Base-by-base conservation (phyloP, 306 rosid species). In the Cucurbita ficifolia region DNA sequence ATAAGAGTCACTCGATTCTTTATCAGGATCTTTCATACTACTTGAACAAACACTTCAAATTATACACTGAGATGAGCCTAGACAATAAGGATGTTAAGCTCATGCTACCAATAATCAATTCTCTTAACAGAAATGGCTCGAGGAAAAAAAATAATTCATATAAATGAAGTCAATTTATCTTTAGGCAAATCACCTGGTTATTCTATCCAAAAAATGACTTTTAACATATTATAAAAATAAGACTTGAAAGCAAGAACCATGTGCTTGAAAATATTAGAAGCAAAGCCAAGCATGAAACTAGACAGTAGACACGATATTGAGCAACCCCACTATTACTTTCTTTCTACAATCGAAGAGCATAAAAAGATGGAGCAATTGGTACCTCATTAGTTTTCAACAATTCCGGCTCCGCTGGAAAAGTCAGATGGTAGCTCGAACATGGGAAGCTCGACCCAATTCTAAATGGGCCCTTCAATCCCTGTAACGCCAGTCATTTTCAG, bases 261-360 rank as follows among this genome's bases (percentile, higher is more conserved):
- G 82, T 77, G 69, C 76, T 74, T 80, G 80, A 63, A 80, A 83
- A 77, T 69, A 80, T 56, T 54, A 35, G 36, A 57, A 79, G 76
- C 63, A 65, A 54, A 35, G 14, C 51, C 58, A n/a, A 60, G 58
- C 38, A 81, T 62, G 33, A 36, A 76, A 58, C 71, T 69, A 56
- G 59, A 39, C 68, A 58, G 58, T 49, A 64, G 53, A 18, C 60
- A 42, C 45, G 52, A 62, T 48, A 36, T 54, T 7, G 36, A 22
- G 76, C 62, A 62, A 73, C 78, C 79, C 57, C 72, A 65, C 75
- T 54, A 60, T 21, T 42, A 35, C 64, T 38, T 56, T 21, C 78
- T 11, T 69, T 73, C 24, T 58, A 42, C 13, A 22, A 46, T 19
- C 38, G 56, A 72, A 59, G 54, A 72, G 78, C 10, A 75, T 70